A percentile compares a stretch with the other conserved stretches of the same genome.
Conservation (phyloP, 2,329 filamentous ascomycete species). For the Neocatenulostroma microsporum region DNA sequence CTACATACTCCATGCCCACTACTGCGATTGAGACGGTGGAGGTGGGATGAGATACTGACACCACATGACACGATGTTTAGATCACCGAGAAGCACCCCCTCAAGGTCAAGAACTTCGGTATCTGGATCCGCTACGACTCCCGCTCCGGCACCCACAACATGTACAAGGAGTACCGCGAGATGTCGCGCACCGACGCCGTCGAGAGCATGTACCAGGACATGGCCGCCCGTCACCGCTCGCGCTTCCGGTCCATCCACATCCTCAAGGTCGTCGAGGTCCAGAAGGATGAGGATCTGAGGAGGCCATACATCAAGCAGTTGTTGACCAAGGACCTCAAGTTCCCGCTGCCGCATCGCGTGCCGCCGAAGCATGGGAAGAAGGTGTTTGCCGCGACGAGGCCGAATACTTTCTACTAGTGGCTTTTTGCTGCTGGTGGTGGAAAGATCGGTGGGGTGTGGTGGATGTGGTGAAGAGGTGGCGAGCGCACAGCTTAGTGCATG, state of each 20-base stretch:
- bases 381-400: conserved; percentile 88
- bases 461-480: too few relatives aligned
- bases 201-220: conserved; percentile 99
- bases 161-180: conserved; percentile 99
- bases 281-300: conserved; percentile 90
- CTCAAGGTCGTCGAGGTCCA: conserved; percentile 97
- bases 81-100: conserved; percentile 98
- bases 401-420: conserved; percentile 98
- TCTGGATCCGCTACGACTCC: conserved; percentile 99
- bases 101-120: conserved; percentile 99
- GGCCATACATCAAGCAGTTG: conserved; percentile 99
- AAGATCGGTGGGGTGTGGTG: too few relatives aligned
- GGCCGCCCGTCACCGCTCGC: conserved; percentile 95
- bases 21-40: conserved; percentile 1
- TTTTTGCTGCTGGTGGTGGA: too few relatives aligned
- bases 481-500: too few relatives aligned
- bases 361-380: conserved; percentile 78
- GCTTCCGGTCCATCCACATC: conserved; percentile 98
- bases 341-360: conserved; percentile 93
- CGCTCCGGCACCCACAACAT: conserved; percentile 99
- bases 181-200: conserved; percentile 91
- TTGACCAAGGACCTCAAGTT: conserved; percentile 91
- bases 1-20: conserved; percentile 1
- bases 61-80: conserved; percentile 38
- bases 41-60: conserved; percentile 9